phyloP scores from a whole-genome alignment of 2,329 filamentous ascomycete genomes.

The Bipolaris cookei region DNA sequence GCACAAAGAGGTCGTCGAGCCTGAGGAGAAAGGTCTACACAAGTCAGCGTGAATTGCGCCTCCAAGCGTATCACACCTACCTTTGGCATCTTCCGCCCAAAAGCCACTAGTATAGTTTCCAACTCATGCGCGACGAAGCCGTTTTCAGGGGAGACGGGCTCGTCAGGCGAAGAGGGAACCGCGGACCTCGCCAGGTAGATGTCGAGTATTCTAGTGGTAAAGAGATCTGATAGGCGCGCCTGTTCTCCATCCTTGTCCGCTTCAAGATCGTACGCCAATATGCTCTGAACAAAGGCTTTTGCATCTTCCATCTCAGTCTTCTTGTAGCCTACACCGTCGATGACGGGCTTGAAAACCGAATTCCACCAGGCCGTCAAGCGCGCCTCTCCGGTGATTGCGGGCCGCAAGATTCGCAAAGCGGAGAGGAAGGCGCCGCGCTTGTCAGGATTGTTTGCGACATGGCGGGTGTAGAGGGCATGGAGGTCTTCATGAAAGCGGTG shows the following conservation, averaged over 20 bases:
- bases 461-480: constrained; percentile 68
- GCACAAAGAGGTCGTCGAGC: constrained; percentile 70
- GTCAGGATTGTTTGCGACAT: constrained; percentile 63
- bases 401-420: constrained; percentile 68
- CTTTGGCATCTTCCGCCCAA: constrained; percentile 73
- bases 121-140: constrained; percentile 58
- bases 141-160: constrained; percentile 52
- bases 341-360: constrained; percentile 62
- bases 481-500: constrained; percentile 78
- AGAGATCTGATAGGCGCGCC: constrained; percentile 54
- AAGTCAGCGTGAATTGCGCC: constrained; percentile 14
- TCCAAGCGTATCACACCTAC: constrained; percentile 36
- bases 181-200: constrained; percentile 53
- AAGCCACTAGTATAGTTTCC: constrained; percentile 60
- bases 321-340: constrained; percentile 65
- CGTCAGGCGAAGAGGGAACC: constrained; percentile 45
- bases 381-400: constrained; percentile 67
- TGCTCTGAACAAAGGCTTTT: constrained; percentile 67
- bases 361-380: constrained; percentile 77
- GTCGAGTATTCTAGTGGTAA: constrained; percentile 61
- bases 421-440: constrained; percentile 72
- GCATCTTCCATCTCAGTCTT: constrained; percentile 69
- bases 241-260: constrained; percentile 58
- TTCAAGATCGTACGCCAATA: constrained; percentile 68
- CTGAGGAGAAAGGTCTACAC: constrained; percentile 68